These are phyloP conservation scores for Pythium phragmiticola DNA, from an alignment of 352 stramenopile genomes.

Conservation along the genomic window DNA sequence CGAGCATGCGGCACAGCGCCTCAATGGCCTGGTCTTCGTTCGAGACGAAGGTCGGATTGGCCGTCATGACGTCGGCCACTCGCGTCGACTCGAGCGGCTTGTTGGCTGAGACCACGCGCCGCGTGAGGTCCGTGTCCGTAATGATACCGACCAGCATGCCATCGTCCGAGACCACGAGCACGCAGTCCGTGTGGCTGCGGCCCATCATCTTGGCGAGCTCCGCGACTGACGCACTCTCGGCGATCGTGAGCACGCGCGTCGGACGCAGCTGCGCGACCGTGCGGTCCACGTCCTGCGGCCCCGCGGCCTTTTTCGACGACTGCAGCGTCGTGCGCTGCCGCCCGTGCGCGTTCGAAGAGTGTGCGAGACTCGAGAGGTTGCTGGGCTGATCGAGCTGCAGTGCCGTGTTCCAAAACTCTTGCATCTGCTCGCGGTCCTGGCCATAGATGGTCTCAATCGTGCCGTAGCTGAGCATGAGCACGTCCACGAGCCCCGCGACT, in stretches of 20 bases:
- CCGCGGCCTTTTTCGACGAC: slow-evolving; percentile 36
- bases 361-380: slow-evolving; percentile 33
- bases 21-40: slow-evolving; percentile 83
- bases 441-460: slow-evolving; percentile 89
- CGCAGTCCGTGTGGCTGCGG: slow-evolving; percentile 89
- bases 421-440: slow-evolving; percentile 84
- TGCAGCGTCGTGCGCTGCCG: slow-evolving; percentile 64
- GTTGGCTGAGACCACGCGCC: slow-evolving; percentile 81
- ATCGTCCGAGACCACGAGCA: slow-evolving; percentile 89
- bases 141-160: slow-evolving; percentile 94
- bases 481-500: slow-evolving; percentile 81
- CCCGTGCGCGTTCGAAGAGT: neutral
- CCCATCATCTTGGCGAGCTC: slow-evolving; percentile 88
- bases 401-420: slow-evolving; percentile 89
- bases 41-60: slow-evolving; percentile 81
- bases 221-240: slow-evolving; percentile 75
- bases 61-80: slow-evolving; percentile 82
- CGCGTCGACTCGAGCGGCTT: slow-evolving; percentile 62
- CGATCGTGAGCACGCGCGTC: slow-evolving; percentile 89
- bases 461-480: slow-evolving; percentile 83
- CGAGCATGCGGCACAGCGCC: slow-evolving; percentile 82
- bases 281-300: slow-evolving; percentile 68
- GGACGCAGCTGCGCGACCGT: slow-evolving; percentile 81
- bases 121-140: slow-evolving; percentile 91
- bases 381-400: slow-evolving; percentile 75